A percentile compares a stretch with the other conserved stretches of the same genome.
phyloP scores from a whole-genome alignment of 106 monocot genomes.

The Allium cepa region DNA sequence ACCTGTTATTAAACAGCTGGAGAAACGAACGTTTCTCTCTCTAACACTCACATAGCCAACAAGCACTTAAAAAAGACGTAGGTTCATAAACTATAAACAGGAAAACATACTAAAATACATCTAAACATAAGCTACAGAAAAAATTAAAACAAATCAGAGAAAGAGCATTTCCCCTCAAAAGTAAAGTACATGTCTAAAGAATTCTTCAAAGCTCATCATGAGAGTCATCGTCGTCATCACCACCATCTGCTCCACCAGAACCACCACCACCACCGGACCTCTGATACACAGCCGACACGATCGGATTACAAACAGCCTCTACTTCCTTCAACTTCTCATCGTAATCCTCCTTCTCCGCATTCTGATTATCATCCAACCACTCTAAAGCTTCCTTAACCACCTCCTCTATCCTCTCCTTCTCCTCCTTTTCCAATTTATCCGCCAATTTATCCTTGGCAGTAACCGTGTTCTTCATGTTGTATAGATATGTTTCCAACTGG shows the following conservation, averaged over 20 bases:
- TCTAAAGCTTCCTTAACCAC: constrained; percentile 4
- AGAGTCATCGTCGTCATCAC: constrained; percentile 14
- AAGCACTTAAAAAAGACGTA: no score
- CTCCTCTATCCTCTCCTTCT: constrained; percentile 11
- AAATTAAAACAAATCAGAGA: no score
- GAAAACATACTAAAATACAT: no score
- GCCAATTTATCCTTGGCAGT: constrained; percentile 18
- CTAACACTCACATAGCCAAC: no score
- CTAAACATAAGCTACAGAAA: no score
- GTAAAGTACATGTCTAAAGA: no score
- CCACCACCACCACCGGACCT: constrained; percentile 3
- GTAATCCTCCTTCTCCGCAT: constrained; percentile 11
- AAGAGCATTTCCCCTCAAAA: no score
- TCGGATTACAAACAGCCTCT: constrained; percentile 3
- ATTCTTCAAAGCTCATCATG: constrained; percentile 21
- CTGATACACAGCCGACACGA: constrained; percentile 10
- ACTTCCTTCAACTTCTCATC: constrained; percentile 15
- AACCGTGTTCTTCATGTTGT: constrained; percentile 25
- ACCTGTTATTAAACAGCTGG: no score
- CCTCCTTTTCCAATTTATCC: constrained; percentile 1
- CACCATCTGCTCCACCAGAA: not conserved
- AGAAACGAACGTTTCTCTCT: no score
- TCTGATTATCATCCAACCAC: constrained; percentile 13
- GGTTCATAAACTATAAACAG: no score
- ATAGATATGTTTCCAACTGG: constrained; percentile 17